These are phyloP conservation scores for Psidium friedrichsthalianum DNA, from an alignment of 345 rosid species.

Conservation along the genomic window DNA sequence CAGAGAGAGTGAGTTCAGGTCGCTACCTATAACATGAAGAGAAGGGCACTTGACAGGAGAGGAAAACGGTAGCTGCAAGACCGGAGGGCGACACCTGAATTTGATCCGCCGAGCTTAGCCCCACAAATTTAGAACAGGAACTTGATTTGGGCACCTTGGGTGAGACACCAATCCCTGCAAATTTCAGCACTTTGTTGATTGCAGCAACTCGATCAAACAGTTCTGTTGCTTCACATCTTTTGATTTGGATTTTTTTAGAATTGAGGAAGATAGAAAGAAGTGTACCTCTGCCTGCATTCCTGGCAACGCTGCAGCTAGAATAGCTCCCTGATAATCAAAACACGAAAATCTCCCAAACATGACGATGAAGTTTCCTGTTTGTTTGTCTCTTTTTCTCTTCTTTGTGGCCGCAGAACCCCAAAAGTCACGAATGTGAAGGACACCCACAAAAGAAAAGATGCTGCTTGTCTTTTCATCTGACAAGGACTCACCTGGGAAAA, in stretches of 20 bases:
- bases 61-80: constrained; percentile 44
- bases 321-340: constrained; percentile 20
- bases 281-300: constrained; percentile 35
- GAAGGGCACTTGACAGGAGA: constrained; percentile 42
- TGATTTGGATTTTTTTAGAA: not conserved
- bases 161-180: constrained; percentile 13
- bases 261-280: not conserved
- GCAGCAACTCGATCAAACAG: not conserved
- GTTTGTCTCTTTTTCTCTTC: not conserved
- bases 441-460: not conserved
- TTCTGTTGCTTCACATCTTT: not conserved
- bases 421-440: not conserved
- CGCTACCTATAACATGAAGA: constrained; percentile 48
- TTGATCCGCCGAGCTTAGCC: constrained; percentile 23
- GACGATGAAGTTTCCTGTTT: not conserved
- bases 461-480: not conserved
- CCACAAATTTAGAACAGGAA: constrained; percentile 42
- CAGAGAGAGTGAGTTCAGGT: not conserved
- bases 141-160: constrained; percentile 38
- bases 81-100: constrained; percentile 37
- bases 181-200: not conserved
- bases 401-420: not conserved
- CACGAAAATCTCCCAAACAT: not conserved
- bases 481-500: constrained; percentile 34
- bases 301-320: constrained; percentile 33